Percentiles rank a stretch among this genome's conserved stretches.
Evolutionary conservation across 2,329 filamentous ascomycete genomes (phyloP).

Genomic region (Huntiella abstrusa): DNA sequence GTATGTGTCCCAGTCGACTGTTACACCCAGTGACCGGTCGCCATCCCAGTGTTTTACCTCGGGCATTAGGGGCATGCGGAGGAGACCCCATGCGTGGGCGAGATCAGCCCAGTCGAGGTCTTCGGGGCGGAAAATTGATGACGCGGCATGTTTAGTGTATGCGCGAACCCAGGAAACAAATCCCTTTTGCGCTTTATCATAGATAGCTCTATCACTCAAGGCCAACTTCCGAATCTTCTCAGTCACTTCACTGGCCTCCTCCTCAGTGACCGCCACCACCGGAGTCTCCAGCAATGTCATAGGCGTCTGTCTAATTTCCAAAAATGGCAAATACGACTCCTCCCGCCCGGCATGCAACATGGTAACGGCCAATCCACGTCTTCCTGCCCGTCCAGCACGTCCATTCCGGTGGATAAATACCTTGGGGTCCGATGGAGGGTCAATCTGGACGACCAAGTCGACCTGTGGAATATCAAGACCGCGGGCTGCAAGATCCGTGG

Average conservation of each 20-base stretch:
- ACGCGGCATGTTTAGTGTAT: slow-evolving; percentile 79
- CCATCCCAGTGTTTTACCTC: slow-evolving; percentile 60
- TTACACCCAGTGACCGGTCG: slow-evolving; percentile 42
- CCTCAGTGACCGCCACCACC: slow-evolving; percentile 34
- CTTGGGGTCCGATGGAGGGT: slow-evolving; percentile 36
- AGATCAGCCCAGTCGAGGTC: slow-evolving; percentile 76
- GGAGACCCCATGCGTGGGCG: slow-evolving; percentile 66
- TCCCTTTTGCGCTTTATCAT: slow-evolving; percentile 76
- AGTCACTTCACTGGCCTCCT: slow-evolving; percentile 39
- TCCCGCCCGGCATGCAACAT: slow-evolving; percentile 72
- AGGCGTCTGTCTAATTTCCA: slow-evolving; percentile 74
- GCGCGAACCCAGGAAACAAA: slow-evolving; percentile 89
- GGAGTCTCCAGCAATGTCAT: slow-evolving; percentile 45
- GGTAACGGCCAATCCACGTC: slow-evolving; percentile 67
- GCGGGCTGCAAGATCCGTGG: slow-evolving; percentile 79
- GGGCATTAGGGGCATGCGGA: slow-evolving; percentile 84
- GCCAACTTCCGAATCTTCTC: slow-evolving; percentile 42
- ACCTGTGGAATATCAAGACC: slow-evolving; percentile 85
- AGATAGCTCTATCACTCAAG: slow-evolving; percentile 34
- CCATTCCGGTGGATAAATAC: slow-evolving; percentile 90
- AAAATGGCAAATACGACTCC: slow-evolving; percentile 75
- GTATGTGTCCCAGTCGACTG: slow-evolving; percentile 48
- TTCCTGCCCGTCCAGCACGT: slow-evolving; percentile 72
- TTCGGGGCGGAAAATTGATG: slow-evolving; percentile 68
- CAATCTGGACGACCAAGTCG: slow-evolving; percentile 71